Base-by-base conservation (phyloP, 225 moss, liverwort and hornwort genomes). In the Antitrichia curtipendula region DNA sequence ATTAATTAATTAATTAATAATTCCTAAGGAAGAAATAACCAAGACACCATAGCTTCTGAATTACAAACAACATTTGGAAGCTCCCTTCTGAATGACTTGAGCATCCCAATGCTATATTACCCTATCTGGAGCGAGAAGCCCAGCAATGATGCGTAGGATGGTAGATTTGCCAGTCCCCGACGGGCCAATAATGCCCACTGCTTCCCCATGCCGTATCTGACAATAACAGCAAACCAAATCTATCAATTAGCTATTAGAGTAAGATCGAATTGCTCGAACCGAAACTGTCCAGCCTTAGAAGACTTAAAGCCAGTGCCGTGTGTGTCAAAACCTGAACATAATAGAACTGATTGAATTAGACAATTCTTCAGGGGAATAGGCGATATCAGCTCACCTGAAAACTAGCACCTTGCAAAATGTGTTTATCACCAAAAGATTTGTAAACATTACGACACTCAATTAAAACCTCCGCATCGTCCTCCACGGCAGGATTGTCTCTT, bases 131-230 rank as follows among this genome's bases (percentile, higher is more conserved):
- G 93, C 92, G 77, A 98, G 94, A 62, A 98, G 94, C 79, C 98
- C 98, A 79, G 95, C 97, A 89, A 98, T 96, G 56, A 98, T 98
- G 84, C 96, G 93, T 47, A 98, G 92, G 80, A 98, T 83, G 56
- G 97, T 98, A 34, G 97, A 97, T 84, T 98, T 98, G 52, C 98
- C 98, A 59, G 97, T 98, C 81, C 98, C 97, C 75, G 97, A 97
- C 66, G 96, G 98, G 71, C 97, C 98, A 86, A 98, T 98, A 56
- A 98, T 98, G 56, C 97, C 98, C 75, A 98, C 96, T 85, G 96
- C 98, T 91, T 98, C 98, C 49, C 98, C 97, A 90, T 96, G 90
- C 38, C 96, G 95, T 85, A 97, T 90, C 96, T 97, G 88, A 85
- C 75, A 89, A 80, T 29, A 74, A 72, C 63, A 84, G 53, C 49